Percentiles rank a stretch among this genome's conserved stretches.
Evolutionary conservation across 2,329 filamentous ascomycete genomes (phyloP).

Genomic region (Xylariaceae sp.): DNA sequence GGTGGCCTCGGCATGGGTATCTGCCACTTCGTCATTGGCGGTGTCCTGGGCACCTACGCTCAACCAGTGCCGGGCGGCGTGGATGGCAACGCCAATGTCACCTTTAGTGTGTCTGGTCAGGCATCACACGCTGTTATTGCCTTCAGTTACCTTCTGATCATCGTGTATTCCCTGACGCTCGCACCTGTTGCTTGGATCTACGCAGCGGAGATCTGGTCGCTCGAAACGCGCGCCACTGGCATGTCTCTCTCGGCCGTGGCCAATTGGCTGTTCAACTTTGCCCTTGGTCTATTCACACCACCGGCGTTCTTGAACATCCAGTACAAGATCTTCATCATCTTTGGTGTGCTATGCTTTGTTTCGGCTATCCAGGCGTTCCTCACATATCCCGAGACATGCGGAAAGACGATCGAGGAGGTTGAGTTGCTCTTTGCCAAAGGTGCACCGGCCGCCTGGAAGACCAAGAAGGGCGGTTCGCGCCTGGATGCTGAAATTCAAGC

Average conservation of each 20-base stretch:
- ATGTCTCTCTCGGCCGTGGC: constrained; percentile 54
- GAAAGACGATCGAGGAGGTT: constrained; percentile 40
- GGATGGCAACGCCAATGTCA: constrained; percentile 48
- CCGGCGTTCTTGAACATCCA: constrained; percentile 55
- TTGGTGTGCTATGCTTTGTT: constrained; percentile 36
- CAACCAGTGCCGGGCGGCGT: constrained; percentile 41
- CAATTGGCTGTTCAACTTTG: constrained; percentile 57
- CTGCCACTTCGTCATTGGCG: constrained; percentile 54
- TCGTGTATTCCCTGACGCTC: constrained; percentile 60
- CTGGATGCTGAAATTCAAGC: constrained; percentile 31
- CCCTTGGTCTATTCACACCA: constrained; percentile 55
- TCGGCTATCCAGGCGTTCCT: constrained; percentile 35
- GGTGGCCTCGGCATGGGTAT: constrained; percentile 62
- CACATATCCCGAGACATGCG: constrained; percentile 37
- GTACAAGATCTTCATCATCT: constrained; percentile 46
- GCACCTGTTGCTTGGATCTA: constrained; percentile 64
- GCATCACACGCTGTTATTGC: constrained; percentile 60
- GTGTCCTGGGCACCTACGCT: constrained; percentile 47
- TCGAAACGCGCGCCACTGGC: constrained; percentile 56
- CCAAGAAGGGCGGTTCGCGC: constrained; percentile 26
- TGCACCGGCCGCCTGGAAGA: constrained; percentile 39
- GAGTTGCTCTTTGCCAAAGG: constrained; percentile 35
- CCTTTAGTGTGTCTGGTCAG: constrained; percentile 48
- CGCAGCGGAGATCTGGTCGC: constrained; percentile 59
- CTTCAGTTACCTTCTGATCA: constrained; percentile 61